These are phyloP conservation scores for Rhodotorula paludigena DNA, from an alignment of 768 basidiomycete genomes.

Conservation along the genomic window DNA sequence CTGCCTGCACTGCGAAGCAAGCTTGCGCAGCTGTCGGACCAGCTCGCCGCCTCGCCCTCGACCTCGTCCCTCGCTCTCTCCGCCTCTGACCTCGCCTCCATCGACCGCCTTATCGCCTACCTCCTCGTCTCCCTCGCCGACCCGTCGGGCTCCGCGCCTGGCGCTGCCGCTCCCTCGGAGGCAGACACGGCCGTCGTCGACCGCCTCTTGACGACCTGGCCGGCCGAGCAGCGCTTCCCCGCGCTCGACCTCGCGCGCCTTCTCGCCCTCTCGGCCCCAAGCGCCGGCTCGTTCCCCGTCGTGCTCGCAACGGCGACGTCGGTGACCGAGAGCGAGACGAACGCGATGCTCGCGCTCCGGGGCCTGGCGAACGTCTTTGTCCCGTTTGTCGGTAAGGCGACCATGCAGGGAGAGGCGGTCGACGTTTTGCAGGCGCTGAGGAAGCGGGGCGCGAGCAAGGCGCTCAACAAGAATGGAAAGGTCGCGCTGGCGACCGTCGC, in stretches of 20 bases:
- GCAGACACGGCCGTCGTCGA: constrained; percentile 23
- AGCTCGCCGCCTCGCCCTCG: constrained; percentile 61
- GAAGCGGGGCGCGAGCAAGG: constrained; percentile 54
- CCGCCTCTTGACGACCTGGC: constrained; percentile 33
- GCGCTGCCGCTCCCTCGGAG: constrained; percentile 11
- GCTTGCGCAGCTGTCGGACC: constrained; percentile 57
- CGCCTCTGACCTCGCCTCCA: constrained; percentile 42
- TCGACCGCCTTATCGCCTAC: constrained; percentile 33
- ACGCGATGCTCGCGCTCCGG: constrained; percentile 71
- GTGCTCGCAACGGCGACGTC: constrained; percentile 51
- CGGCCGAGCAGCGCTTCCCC: constrained; percentile 25
- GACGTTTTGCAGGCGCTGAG: constrained; percentile 53
- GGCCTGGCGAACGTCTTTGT: constrained; percentile 71
- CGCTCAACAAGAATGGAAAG: constrained; percentile 64
- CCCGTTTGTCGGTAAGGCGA: constrained; percentile 32
- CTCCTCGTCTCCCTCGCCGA: constrained; percentile 22
- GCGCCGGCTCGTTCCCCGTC: constrained; percentile 51
- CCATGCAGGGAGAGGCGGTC: constrained; percentile 36
- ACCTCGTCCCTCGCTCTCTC: constrained; percentile 30
- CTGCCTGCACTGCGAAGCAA: constrained; percentile 74
- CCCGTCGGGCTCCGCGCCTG: constrained; percentile 36
- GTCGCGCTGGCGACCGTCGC: constrained; percentile 73
- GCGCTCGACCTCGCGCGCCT: constrained; percentile 53
- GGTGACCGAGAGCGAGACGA: constrained; percentile 62
- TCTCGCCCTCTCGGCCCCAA: constrained; percentile 60